Base-by-base conservation (phyloP, 2,329 filamentous ascomycete genomes). In the Chalaropsis thielavioides region DNA sequence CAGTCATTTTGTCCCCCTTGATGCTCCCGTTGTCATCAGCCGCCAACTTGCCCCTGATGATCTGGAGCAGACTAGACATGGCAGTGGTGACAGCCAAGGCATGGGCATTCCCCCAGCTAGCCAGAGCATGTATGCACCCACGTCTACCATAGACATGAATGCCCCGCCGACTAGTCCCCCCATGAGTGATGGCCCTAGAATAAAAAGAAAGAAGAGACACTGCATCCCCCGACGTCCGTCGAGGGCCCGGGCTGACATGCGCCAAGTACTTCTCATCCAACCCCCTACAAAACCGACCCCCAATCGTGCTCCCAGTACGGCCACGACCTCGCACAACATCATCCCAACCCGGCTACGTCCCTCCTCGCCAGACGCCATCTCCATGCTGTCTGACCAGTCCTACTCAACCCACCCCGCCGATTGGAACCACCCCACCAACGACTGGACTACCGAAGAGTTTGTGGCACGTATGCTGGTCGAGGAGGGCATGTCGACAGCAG, bases 401-500 rank as follows among this genome's bases (percentile, higher is more conserved):
- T 43, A 61, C 27, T 62, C 68, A 6, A 65, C 68, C 35, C 49
- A 66, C 5, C 65, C 65, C 61, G 62, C 63, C 7, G 63, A 24
- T n/a, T n/a, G n/a, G 10, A 65, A 68, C 35, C 49, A 66, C 5
- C 65, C 65, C 61, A 61, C 63, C 7, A 64, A 24, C 62, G 31
- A 63, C 68, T 64, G 69, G 66, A 44, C 68, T 67, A 62, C 70
- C 68, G 58, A 67, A 41, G 1, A 59, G 59, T 68, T 59, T 35
- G 79, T 81, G 58, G 77, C 78, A 19, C 80, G 82, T 67, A 31
- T 22, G 6, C 72, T 84, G 41, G 78, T 83, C 3, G 81, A 84
- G 69, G 81, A 83, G n/a, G 79, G 80, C 61, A 84, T 84, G 81
- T 83, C 81, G 60, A 74, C 75, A 8, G 81, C 80, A 0, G 80